Base-by-base conservation (phyloP, 805 yeast genomes). In the Wickerhamiella galacta region DNA sequence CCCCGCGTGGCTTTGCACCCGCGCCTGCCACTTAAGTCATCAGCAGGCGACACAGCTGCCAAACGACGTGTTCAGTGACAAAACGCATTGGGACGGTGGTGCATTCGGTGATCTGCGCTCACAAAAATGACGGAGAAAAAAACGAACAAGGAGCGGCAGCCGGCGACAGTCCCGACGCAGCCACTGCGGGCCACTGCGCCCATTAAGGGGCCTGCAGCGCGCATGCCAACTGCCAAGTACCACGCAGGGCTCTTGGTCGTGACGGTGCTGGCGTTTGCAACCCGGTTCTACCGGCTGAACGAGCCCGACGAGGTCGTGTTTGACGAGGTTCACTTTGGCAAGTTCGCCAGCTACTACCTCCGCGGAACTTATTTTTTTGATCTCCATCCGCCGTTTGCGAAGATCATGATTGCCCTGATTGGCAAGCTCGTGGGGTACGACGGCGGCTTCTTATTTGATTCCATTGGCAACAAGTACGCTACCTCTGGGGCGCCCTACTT, bases 301-400 rank as follows among this genome's bases (percentile, higher is more conserved):
- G 49, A 58, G 40, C 99, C 99, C 25, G 57, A 72, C 46, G 71
- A 85, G 19, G 92, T 83, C 23, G 93, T 87, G 9, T 80, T 80
- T 43, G 94, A 83, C 54, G 98, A 87, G 54, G 90, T 79, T 25
- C 95, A 85, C 60, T 87, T 87, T 55, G 98, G 95, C 32, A 90
- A 87, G 54, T 87, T 87, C 53, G 96, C 95, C 20, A 75, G 94
- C 9, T 76, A 81, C 53, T 87, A 87, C 56, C 62, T 87, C 40
- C 74, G 69, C 46, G 90, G 81, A 45, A 93, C 81, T 48, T 82
- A 79, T 52, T 87, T 85, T 55, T 92, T 81, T 52, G 98, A 87
- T 56, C 95, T 87, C 21, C 98, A 87, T 57, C 98, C 98, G 31
- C 98, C 98, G 2, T 61, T 87, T 46, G 96, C 95, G 16, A 87